A percentile compares a stretch with the other conserved stretches of the same genome.
phyloP scores from a whole-genome alignment of 345 rosid genomes.

The Salix suchowensis region DNA sequence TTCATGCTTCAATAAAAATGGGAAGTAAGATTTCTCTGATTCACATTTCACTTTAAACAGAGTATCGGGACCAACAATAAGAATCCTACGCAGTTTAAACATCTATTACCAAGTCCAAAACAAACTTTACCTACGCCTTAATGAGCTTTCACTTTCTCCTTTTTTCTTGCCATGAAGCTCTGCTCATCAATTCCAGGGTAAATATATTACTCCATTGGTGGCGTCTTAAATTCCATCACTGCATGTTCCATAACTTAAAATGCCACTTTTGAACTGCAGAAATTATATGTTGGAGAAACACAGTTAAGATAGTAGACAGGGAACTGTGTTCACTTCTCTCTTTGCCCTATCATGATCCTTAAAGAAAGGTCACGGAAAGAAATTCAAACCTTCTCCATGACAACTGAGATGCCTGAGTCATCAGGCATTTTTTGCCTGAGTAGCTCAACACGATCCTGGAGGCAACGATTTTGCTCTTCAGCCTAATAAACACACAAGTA shows the following conservation, averaged over 20 bases:
- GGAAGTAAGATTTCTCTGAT: neutral
- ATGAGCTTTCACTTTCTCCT: neutral
- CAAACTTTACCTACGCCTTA: neutral
- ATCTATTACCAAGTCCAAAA: neutral
- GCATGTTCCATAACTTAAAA: conserved; percentile 22
- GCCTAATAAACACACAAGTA: conserved; percentile 30
- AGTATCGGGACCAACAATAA: neutral
- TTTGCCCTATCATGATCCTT: neutral
- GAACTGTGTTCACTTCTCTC: neutral
- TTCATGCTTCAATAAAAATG: neutral
- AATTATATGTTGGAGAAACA: neutral
- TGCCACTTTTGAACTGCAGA: conserved; percentile 41
- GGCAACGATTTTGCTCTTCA: conserved; percentile 49
- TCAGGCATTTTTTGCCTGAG: conserved; percentile 43
- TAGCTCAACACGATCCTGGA: conserved; percentile 34
- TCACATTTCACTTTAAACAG: neutral
- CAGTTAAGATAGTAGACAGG: too few relatives aligned
- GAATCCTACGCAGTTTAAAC: neutral
- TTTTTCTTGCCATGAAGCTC: neutral
- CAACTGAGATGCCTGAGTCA: conserved; percentile 27
- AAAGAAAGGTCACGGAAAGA: neutral
- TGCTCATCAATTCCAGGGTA: neutral
- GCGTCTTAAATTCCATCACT: neutral
- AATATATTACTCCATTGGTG: neutral
- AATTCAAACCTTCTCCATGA: conserved; percentile 39